Conservation (phyloP, 2,329 filamentous ascomycete genomes). For the Arthrinium phaeospermum region DNA sequence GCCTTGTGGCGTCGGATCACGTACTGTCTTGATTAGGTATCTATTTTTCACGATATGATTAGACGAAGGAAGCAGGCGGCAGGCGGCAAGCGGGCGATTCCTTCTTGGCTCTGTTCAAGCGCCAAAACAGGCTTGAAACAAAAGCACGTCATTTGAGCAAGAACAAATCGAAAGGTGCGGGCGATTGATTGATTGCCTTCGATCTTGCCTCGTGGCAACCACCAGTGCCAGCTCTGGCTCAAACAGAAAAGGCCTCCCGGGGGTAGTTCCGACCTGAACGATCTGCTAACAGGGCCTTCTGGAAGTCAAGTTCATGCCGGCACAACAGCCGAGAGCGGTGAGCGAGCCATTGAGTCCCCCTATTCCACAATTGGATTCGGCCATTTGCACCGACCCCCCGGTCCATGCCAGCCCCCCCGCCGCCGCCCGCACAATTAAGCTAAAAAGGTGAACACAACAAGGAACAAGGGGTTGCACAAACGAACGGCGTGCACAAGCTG, state of each 20-base stretch:
- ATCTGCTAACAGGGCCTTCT: conserved; percentile 9
- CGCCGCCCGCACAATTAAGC: background rate
- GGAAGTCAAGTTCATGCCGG: background rate
- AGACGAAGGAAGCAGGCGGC: background rate
- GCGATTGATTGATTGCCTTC: conserved; percentile 6
- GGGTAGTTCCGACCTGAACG: background rate
- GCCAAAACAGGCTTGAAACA: conserved; percentile 8
- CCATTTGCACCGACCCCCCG: background rate
- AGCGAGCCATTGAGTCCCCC: background rate
- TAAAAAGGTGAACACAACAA: background rate
- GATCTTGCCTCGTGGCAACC: conserved; percentile 7
- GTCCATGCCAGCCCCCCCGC: background rate
- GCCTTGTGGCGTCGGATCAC: background rate
- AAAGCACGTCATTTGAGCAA: background rate
- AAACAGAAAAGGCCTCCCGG: conserved; percentile 1
- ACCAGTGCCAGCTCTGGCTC: background rate
- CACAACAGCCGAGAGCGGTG: conserved; percentile 14
- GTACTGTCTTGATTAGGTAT: background rate
- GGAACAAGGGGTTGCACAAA: background rate
- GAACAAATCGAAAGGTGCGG: background rate
- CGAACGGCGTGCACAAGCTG: background rate
- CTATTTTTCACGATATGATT: background rate
- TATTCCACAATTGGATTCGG: conserved; percentile 6
- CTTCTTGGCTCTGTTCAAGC: background rate
- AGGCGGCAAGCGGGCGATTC: background rate